A percentile compares a stretch with the other conserved stretches of the same genome.
Conservation (phyloP, 148 eudicot species). For the Arctostaphylos glauca region DNA sequence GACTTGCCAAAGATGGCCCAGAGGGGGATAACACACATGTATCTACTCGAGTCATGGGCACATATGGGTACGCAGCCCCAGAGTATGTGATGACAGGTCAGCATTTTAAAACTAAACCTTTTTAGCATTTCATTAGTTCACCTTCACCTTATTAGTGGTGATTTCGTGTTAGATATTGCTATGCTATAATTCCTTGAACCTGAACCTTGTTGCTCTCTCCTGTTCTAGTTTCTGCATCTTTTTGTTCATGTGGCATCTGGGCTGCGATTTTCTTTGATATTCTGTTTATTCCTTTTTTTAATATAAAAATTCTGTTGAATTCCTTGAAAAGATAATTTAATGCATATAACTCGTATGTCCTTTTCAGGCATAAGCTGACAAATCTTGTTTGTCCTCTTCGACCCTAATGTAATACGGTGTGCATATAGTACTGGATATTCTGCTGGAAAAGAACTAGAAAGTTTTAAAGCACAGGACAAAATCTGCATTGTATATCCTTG, state of each 20-base stretch:
- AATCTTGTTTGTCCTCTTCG: not conserved
- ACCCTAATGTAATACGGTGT: not conserved
- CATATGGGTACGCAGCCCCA: conserved; percentile 51
- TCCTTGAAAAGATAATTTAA: not conserved
- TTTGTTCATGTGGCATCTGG: too few relatives aligned
- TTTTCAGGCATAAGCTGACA: not conserved
- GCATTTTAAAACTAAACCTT: not conserved
- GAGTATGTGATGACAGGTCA: conserved; percentile 53
- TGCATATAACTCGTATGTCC: not conserved
- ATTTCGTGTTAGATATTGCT: not conserved
- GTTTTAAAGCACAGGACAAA: not conserved
- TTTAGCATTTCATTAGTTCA: not conserved
- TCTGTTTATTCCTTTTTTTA: too few relatives aligned
- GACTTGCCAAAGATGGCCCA: conserved; percentile 55
- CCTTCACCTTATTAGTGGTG: not conserved
- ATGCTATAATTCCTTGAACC: not conserved
- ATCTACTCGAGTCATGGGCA: conserved; percentile 52
- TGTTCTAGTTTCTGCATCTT: too few relatives aligned
- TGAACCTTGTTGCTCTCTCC: not conserved
- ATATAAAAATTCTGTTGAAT: too few relatives aligned
- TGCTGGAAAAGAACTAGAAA: not conserved
- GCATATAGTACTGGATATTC: not conserved
- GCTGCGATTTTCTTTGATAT: not conserved
- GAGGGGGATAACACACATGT: conserved; percentile 52
- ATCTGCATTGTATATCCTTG: not conserved